Evolutionary conservation across 2,329 filamentous ascomycete genomes (phyloP).

Genomic region (Xylaria sp.): DNA sequence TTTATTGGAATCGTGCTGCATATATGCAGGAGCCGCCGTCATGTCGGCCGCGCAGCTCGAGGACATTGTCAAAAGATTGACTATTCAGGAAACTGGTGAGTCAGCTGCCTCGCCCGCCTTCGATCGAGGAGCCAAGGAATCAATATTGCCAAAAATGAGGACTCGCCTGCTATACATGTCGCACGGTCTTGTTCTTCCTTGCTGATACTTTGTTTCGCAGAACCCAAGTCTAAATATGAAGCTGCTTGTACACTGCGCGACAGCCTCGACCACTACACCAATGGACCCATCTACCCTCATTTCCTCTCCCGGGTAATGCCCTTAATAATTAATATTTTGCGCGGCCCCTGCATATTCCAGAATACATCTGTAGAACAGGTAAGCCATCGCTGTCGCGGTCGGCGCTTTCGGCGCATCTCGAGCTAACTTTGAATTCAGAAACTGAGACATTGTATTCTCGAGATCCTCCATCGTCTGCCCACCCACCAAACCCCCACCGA

Average conservation of each 20-base stretch:
- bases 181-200: background rate
- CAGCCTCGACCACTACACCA: slow-evolving; percentile 88
- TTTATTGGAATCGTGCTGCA: slow-evolving; percentile 35
- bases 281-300: slow-evolving; percentile 77
- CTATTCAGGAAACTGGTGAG: slow-evolving; percentile 66
- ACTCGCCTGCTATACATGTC: background rate
- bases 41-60: slow-evolving; percentile 72
- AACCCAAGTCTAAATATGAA: slow-evolving; percentile 83
- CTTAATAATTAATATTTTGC: slow-evolving; percentile 85
- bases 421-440: slow-evolving; percentile 64
- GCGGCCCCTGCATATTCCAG: slow-evolving; percentile 88
- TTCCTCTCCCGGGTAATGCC: slow-evolving; percentile 93
- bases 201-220: slow-evolving; percentile 60
- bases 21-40: slow-evolving; percentile 58
- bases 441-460: slow-evolving; percentile 91
- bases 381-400: slow-evolving; percentile 45
- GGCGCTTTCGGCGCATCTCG: slow-evolving; percentile 2
- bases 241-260: slow-evolving; percentile 90
- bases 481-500: slow-evolving; percentile 78
- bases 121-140: slow-evolving; percentile 3
- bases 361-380: slow-evolving; percentile 92
- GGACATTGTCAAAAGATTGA: slow-evolving; percentile 71
- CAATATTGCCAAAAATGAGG: background rate
- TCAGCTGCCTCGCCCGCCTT: slow-evolving; percentile 33
- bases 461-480: slow-evolving; percentile 89